Percentiles rank a stretch among this genome's conserved stretches.
These are phyloP conservation scores for Fennellomyces sp. DNA, from an alignment of 371 early-diverging fungal species.

Conservation along the genomic window DNA sequence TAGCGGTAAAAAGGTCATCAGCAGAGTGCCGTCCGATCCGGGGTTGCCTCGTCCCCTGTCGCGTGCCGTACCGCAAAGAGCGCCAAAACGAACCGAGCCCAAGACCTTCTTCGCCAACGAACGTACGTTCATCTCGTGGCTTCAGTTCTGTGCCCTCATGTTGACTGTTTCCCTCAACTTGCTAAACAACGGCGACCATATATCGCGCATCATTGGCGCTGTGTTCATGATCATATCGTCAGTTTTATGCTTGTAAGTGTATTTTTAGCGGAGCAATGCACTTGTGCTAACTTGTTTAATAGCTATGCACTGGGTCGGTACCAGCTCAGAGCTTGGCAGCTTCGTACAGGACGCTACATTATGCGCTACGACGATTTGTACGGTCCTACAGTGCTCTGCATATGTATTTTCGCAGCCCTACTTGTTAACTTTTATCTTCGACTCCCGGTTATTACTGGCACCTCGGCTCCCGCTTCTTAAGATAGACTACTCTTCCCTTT, in stretches of 20 bases:
- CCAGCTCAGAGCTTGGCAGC: slow-evolving; percentile 40
- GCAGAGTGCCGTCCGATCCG: too few species aligned
- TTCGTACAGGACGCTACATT: slow-evolving; percentile 27
- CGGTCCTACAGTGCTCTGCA: slow-evolving; percentile 29
- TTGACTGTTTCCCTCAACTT: slow-evolving; percentile 81
- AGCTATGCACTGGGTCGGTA: slow-evolving; percentile 43
- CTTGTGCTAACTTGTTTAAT: not conserved
- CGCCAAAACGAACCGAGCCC: slow-evolving; percentile 58
- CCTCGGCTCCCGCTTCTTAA: not conserved
- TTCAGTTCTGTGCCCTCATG: slow-evolving; percentile 75
- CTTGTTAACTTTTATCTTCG: slow-evolving; percentile 43
- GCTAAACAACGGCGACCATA: slow-evolving; percentile 73
- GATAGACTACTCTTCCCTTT: not conserved
- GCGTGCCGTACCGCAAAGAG: not conserved
- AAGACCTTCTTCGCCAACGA: slow-evolving; percentile 97
- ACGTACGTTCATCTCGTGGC: slow-evolving; percentile 91
- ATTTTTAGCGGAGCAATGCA: too few species aligned
- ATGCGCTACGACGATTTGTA: slow-evolving; percentile 28
- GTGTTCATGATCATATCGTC: slow-evolving; percentile 41
- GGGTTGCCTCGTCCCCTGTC: too few species aligned
- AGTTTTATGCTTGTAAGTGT: slow-evolving; percentile 31
- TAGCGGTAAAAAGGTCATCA: slow-evolving; percentile 1
- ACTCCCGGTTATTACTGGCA: slow-evolving; percentile 15
- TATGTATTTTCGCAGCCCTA: slow-evolving; percentile 24
- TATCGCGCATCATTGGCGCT: slow-evolving; percentile 45